phyloP scores from a whole-genome alignment of 2,329 filamentous ascomycete genomes.

The Pseudogymnoascus sp. region DNA sequence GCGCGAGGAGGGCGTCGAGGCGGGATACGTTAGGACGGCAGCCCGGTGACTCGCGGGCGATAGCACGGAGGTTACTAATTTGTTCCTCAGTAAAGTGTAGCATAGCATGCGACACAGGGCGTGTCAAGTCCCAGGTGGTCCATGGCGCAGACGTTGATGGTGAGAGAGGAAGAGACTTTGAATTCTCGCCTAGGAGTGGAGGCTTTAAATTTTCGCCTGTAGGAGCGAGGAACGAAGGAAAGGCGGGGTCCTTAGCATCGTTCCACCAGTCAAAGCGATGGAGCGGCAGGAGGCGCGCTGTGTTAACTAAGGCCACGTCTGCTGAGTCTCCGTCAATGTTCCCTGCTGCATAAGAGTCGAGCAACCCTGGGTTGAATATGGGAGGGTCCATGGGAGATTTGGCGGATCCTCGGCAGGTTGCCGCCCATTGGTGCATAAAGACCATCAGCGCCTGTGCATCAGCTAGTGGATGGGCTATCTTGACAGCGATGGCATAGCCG shows the following conservation, averaged over 20 bases:
- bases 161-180: conserved; percentile 20
- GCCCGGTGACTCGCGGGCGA: conserved; percentile 31
- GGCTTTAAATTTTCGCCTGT: background rate
- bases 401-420: conserved; percentile 21
- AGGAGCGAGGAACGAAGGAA: background rate
- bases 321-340: conserved; percentile 24
- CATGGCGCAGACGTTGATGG: conserved; percentile 32
- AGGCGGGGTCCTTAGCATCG: conserved; percentile 11
- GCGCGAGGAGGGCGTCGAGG: conserved; percentile 39
- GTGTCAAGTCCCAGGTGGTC: conserved; percentile 35
- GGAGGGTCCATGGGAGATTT: conserved; percentile 19
- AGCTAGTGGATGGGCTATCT: conserved; percentile 37
- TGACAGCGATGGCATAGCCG: conserved; percentile 36
- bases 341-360: conserved; percentile 32
- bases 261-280: conserved; percentile 42
- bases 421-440: conserved; percentile 39
- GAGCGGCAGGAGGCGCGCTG: conserved; percentile 34
- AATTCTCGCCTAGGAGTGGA: background rate
- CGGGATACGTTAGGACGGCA: background rate
- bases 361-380: conserved; percentile 34
- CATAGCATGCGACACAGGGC: conserved; percentile 27
- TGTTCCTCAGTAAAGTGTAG: conserved; percentile 34
- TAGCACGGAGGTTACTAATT: conserved; percentile 20
- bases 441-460: conserved; percentile 38
- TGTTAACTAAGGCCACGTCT: conserved; percentile 23